A percentile compares a stretch with the other conserved stretches of the same genome.
Conservation (phyloP, 2,329 filamentous ascomycete genomes). For the Coleophoma cylindrospora region DNA sequence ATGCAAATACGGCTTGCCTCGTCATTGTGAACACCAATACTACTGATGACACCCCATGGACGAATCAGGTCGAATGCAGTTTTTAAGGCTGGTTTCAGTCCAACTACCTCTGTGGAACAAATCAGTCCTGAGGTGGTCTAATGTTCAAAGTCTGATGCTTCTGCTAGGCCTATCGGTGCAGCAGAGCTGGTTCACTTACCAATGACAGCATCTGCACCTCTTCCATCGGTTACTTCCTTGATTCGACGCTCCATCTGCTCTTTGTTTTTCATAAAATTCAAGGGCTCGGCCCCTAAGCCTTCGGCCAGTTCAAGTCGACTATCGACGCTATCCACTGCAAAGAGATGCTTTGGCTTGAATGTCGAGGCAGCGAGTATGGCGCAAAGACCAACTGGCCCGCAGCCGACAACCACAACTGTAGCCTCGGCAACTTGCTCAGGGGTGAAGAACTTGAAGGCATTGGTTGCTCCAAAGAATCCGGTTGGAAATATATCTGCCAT, state of each 20-base stretch:
- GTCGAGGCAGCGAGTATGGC: conserved; percentile 70
- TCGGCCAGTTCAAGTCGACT: conserved; percentile 68
- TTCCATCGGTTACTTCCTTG: conserved; percentile 66
- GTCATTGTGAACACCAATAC: conserved; percentile 68
- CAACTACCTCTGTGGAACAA: conserved; percentile 52
- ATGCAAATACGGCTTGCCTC: conserved; percentile 43
- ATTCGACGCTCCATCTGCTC: conserved; percentile 62
- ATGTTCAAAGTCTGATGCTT: too few species aligned
- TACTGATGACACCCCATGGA: conserved; percentile 69
- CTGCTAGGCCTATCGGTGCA: too few species aligned
- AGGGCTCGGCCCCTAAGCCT: conserved; percentile 70
- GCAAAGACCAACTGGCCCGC: conserved; percentile 79
- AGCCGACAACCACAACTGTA: conserved; percentile 74
- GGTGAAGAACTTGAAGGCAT: conserved; percentile 63
- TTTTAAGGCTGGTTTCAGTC: conserved; percentile 61
- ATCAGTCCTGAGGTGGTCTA: too few species aligned
- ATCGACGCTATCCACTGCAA: conserved; percentile 73
- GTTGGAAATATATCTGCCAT: conserved; percentile 92
- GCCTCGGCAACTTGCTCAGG: conserved; percentile 53
- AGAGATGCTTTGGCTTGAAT: conserved; percentile 67
- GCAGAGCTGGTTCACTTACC: conserved; percentile 22
- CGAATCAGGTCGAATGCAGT: conserved; percentile 68
- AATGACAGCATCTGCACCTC: conserved; percentile 81
- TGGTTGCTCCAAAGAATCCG: conserved; percentile 75
- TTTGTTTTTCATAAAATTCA: conserved; percentile 67